Evolutionary conservation across 768 basidiomycete species (phyloP).

Genomic region (Lactarius hengduanensis): DNA sequence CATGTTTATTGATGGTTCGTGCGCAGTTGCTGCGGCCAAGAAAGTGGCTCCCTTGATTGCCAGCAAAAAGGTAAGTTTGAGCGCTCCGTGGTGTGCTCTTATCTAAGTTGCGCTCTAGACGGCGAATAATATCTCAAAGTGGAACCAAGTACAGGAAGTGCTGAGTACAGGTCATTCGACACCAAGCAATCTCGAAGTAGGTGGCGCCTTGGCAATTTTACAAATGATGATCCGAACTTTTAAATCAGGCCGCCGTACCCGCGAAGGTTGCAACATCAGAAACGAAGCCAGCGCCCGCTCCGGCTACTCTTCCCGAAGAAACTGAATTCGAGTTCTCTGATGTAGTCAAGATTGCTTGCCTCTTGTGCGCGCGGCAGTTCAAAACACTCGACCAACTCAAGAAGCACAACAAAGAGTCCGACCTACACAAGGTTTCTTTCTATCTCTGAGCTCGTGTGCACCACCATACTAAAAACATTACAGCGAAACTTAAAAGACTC

Average conservation of each 20-base stretch:
- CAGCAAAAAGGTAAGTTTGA: conserved; percentile 68
- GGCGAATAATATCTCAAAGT: conserved; percentile 89
- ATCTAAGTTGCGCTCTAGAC: conserved; percentile 46
- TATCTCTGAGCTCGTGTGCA: background rate
- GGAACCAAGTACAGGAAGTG: conserved; percentile 95
- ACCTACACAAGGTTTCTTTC: conserved; percentile 84
- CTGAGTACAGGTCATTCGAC: conserved; percentile 42
- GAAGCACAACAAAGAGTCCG: conserved; percentile 91
- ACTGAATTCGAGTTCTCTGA: conserved; percentile 84
- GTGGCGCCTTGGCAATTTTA: background rate
- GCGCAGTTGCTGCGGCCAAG: conserved; percentile 51
- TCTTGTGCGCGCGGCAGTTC: conserved; percentile 93
- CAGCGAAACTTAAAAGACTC: conserved; percentile 87
- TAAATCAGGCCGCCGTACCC: conserved; percentile 17
- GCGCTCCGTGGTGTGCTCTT: background rate
- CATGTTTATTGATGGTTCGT: conserved; percentile 35
- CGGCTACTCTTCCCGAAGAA: conserved; percentile 45
- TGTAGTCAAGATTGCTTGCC: conserved; percentile 66
- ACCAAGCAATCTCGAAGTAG: conserved; percentile 25
- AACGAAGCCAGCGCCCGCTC: conserved; percentile 33
- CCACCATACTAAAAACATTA: conserved; percentile 11
- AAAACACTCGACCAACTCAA: conserved; percentile 81
- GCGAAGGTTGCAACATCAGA: conserved; percentile 16
- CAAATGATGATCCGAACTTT: conserved; percentile 10
- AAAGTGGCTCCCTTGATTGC: conserved; percentile 81